These are phyloP conservation scores for Trichoderma cornu-damae DNA, from an alignment of 2,329 filamentous ascomycete genomes.

Conservation along the genomic window DNA sequence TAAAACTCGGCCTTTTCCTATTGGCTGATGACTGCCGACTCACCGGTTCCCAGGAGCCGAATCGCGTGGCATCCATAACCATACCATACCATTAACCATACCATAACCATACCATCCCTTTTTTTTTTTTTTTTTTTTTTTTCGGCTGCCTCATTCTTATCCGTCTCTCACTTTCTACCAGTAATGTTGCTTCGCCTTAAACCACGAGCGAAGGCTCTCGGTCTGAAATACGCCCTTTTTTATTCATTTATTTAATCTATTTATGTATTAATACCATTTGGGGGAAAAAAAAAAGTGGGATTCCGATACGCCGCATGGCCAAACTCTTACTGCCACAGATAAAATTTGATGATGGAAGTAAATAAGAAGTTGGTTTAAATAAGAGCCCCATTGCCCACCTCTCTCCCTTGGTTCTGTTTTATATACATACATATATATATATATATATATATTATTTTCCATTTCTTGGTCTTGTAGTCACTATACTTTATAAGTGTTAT, in stretches of 20 bases:
- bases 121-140: neutral
- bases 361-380: conserved; percentile 1
- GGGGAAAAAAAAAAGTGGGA: too few species aligned
- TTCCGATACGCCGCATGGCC: neutral
- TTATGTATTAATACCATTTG: too few species aligned
- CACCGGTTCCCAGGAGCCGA: neutral
- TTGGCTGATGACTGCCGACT: neutral
- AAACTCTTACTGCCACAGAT: neutral
- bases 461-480: too few species aligned
- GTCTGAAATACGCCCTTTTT: neutral
- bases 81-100: too few species aligned
- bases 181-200: too few species aligned
- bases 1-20: neutral
- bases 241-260: neutral
- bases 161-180: too few species aligned
- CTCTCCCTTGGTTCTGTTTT: neutral
- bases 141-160: too few species aligned
- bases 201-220: neutral
- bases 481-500: too few species aligned
- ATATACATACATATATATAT: neutral
- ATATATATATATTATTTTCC: neutral
- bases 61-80: too few species aligned
- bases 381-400: neutral
- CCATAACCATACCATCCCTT: too few species aligned
- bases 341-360: too few species aligned